Percentiles rank a stretch among this genome's conserved stretches.
Evolutionary conservation across 2,329 filamentous ascomycete genomes (phyloP).

Genomic region (Colletotrichum limetticola): DNA sequence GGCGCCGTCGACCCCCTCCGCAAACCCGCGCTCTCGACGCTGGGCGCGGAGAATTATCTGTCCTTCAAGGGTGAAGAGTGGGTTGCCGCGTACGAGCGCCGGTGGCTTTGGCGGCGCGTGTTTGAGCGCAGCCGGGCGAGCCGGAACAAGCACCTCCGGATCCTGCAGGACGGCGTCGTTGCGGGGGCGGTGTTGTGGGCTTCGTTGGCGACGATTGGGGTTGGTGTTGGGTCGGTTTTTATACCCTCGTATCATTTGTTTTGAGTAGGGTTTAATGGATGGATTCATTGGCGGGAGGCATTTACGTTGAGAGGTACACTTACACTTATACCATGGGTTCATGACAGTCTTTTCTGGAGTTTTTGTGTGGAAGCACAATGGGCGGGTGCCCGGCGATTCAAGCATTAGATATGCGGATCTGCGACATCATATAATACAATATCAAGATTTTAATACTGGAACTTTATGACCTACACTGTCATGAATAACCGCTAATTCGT

Average conservation of each 20-base stretch:
- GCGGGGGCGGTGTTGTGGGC: conserved; percentile 41
- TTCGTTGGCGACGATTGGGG: conserved; percentile 37
- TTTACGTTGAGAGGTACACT: background rate
- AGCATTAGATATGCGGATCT: background rate
- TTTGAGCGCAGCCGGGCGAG: conserved; percentile 38
- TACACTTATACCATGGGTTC: background rate
- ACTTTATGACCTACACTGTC: background rate
- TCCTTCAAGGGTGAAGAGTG: conserved; percentile 37
- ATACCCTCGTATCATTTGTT: conserved; percentile 35
- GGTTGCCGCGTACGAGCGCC: conserved; percentile 38
- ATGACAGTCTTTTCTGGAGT: background rate
- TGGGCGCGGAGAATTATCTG: conserved; percentile 40
- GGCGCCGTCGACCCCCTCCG: conserved; percentile 37
- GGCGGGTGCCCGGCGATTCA: background rate
- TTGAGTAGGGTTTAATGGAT: background rate
- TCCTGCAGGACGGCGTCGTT: conserved; percentile 45
- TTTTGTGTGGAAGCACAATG: background rate
- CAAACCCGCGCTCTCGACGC: conserved; percentile 38
- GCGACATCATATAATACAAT: background rate
- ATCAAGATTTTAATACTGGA: background rate
- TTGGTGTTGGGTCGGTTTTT: conserved; percentile 38
- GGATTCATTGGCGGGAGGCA: background rate
- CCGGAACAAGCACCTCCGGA: conserved; percentile 39
- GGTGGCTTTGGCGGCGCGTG: conserved; percentile 35
- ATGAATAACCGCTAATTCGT: background rate